Evolutionary conservation across 495 filamentous ascomycete species (phyloP), one percentile per base, ranked within the genome.

Genomic region (Trichoderma reesei): DNA sequence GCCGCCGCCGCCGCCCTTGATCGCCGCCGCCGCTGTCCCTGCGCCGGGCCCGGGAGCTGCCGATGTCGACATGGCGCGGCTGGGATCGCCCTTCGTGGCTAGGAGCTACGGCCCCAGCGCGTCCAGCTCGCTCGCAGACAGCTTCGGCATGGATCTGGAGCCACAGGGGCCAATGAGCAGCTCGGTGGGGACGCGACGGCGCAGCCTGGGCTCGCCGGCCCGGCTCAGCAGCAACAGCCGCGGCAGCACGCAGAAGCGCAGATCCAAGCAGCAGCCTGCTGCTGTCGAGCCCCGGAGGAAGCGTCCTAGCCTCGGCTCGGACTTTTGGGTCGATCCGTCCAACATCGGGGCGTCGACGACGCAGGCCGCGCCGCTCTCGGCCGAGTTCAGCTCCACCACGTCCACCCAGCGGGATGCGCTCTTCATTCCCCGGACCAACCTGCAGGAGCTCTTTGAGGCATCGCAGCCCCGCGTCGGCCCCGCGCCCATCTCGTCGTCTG

Each of bases 81-180:
- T 88, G 7, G 86, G 85, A 8, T 89, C 87, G 60, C 85, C 83
- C 33, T 79, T 87, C 41, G 74, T 81, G n/a, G 85, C 78, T 63
- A 75, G 69, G 63, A 82, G 79, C 65, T 82, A 82, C 54, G 79
- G 79, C 0, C 79, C 79, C 5, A 80, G 78, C 66, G 80, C 79
- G 20, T 81, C 79, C 1, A 73, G 70, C 10, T 76, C 76, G 31
- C 70, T 80, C 16, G 72, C 75, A 3, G 69, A 73, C 11, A 71
- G 69, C 20, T 70, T 81, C 20, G 74, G 69, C 10, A 59, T 79
- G 56, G 65, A 66, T 39, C 60, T 74, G 4, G 69, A 71, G 48
- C 71, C 69, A 2, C 73, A 75, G 13, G 64, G 72, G n/a, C 75
- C 37, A 39, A 39, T 78, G 56, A 75, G 74, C 8, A 73, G 77